A percentile compares a stretch with the other conserved stretches of the same genome.
Evolutionary conservation across 192 early-diverging fungal species (phyloP).

Genomic region (Phlyctochytrium planicorne): DNA sequence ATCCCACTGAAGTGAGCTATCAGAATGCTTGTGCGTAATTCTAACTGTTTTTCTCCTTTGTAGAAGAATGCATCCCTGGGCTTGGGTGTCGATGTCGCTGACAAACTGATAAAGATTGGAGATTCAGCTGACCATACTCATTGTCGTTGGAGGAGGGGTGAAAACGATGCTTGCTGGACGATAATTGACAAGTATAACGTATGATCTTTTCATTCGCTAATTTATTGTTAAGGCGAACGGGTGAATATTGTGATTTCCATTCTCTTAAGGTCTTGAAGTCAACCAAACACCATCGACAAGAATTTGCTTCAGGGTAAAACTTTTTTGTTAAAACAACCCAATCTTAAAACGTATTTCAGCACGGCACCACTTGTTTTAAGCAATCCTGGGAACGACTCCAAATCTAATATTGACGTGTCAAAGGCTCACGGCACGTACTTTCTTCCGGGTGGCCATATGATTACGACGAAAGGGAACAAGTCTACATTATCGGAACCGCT

Average conservation of each 20-base stretch:
- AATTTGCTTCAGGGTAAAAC: background rate
- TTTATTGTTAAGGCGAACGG: background rate
- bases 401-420: too few species aligned
- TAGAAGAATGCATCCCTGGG: background rate
- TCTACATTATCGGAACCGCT: background rate
- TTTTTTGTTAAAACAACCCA: background rate
- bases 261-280: background rate
- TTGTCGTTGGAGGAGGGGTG: background rate
- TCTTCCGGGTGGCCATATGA: background rate
- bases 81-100: background rate
- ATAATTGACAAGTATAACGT: background rate
- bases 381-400: background rate
- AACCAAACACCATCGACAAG: background rate
- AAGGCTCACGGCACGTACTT: background rate
- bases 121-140: background rate
- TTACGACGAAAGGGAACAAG: background rate
- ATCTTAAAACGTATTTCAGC: too few species aligned
- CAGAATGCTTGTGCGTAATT: background rate
- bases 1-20: conserved; percentile 3
- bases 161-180: background rate
- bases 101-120: background rate
- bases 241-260: background rate
- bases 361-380: background rate
- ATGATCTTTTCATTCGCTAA: background rate
- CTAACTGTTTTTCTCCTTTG: background rate